Evolutionary conservation across 1,284 basidiomycete genomes (phyloP).

Genomic region (Trichosporon asahii): DNA sequence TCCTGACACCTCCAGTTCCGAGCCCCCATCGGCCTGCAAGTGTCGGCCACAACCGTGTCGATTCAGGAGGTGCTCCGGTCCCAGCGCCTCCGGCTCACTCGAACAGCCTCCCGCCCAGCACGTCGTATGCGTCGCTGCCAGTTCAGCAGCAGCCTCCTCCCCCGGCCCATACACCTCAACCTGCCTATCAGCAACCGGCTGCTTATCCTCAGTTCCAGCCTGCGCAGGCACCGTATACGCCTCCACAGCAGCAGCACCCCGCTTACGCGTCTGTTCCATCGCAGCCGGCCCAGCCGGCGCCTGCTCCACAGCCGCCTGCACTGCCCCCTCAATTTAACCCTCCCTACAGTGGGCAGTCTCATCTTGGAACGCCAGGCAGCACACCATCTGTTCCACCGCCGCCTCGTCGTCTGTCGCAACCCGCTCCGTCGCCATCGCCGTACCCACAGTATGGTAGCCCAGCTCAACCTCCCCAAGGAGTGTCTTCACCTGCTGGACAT

Average conservation of each 20-base stretch:
- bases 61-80: neutral
- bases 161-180: neutral
- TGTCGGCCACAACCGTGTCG: neutral
- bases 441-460: conserved; percentile 10
- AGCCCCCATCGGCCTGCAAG: conserved; percentile 4
- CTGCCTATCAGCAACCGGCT: neutral
- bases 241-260: conserved; percentile 5
- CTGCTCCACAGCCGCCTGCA: neutral
- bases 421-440: conserved; percentile 18
- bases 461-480: neutral
- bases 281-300: conserved; percentile 6
- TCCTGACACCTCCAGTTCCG: neutral
- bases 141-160: conserved; percentile 2
- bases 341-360: neutral
- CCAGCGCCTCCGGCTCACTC: neutral
- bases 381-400: conserved; percentile 8
- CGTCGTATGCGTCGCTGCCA: neutral
- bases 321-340: neutral
- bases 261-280: neutral
- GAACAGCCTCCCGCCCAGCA: neutral
- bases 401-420: neutral
- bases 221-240: neutral
- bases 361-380: conserved; percentile 4
- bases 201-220: conserved; percentile 1
- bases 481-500: neutral